Base-by-base conservation (phyloP, 2,329 filamentous ascomycete genomes). In the Beauveria sp. region DNA sequence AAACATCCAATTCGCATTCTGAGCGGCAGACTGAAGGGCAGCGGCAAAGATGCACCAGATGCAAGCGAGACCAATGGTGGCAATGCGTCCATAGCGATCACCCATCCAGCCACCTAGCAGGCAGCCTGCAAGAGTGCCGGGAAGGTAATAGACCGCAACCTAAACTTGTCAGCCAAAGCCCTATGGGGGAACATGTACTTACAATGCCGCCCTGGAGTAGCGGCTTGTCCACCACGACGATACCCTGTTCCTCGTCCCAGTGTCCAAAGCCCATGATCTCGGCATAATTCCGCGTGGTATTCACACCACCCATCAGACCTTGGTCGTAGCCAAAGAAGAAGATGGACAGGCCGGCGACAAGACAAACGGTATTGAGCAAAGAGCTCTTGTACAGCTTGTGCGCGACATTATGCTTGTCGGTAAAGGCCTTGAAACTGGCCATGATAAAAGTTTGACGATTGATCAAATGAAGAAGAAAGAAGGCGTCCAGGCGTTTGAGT, bases 1-100 rank as follows among this genome's bases (percentile, higher is more conserved):
- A 64, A 88, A 86, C 87, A 90, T 90, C 87, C 87, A 89, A 31
- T 80, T 75, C 49, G 83, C 76, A 65, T 88, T 89, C 73, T 84
- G 80, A 0, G 88, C 85, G 1, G 84, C 84, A 64, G 81, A 83
- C 71, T 91, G 88, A 64, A 91, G 71, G 18, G 76, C 73, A 0
- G 87, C 88, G 1, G 87, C 87, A 18, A 86, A 59, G 14, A 85
- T 77, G 2, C 79, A 83, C 83, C 82, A 87, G 3, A 78, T 67
- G 26, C 82, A 75, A 12, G 84, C 86, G 0, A 83, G 68, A 2
- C 80, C 85, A 67, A 89, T 88, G 0, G 86, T 85, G 68, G 79
- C 83, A 65, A 88, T 84, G 59, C 87, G 76, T 0, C 87, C 87
- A 61, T 83, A 76, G 54, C 77, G 78, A 69, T 90, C 87, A 14